Evolutionary conservation across 2,329 filamentous ascomycete species (phyloP), one percentile per base, ranked within the genome.

Genomic region (Fusarium mangiferae): DNA sequence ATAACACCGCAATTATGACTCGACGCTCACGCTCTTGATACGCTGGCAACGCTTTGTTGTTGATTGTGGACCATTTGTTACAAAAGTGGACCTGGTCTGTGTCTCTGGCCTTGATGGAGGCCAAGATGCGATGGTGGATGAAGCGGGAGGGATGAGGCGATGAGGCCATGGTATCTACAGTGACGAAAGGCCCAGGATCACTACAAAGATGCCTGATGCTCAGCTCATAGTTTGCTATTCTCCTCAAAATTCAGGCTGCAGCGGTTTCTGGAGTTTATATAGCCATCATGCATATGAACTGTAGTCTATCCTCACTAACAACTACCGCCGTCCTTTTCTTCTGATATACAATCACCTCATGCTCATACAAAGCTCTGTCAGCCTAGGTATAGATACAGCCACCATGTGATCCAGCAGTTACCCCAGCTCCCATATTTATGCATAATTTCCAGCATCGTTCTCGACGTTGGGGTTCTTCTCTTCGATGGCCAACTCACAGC

Each of bases 401-500:
- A 18, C 26, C 55, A 28, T 55, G 22, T n/a, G 49, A 54, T 28
- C 33, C 45, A 48, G 33, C 26, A 44, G 20, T 39, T 15, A 60
- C 44, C 26, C 46, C 38, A 55, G 41, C 51, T 35, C 60, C 48
- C 55, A 73, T 69, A 59, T 62, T 68, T 71, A 63, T 68, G 49
- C 51, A 56, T 54, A 74, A 66, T 72, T 69, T 60, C 55, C 68
- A 59, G 59, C 72, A 73, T 75, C 59, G 57, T 33, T 45, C 61
- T 70, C 67, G 24, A 68, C 62, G 46, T 69, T 66, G 14, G 64
- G 65, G 18, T 77, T 72, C 57, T 69, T 75, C 62, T 78, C 76
- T 15, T 78, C 76, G 28, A 78, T 76, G 17, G 77, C 76, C 62
- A 78, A 54, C 68, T 78, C 76, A 42, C 76, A 78, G 49, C 71